Evolutionary conservation across 2,329 filamentous ascomycete species (phyloP).

Genomic region (Trichophyton simii): DNA sequence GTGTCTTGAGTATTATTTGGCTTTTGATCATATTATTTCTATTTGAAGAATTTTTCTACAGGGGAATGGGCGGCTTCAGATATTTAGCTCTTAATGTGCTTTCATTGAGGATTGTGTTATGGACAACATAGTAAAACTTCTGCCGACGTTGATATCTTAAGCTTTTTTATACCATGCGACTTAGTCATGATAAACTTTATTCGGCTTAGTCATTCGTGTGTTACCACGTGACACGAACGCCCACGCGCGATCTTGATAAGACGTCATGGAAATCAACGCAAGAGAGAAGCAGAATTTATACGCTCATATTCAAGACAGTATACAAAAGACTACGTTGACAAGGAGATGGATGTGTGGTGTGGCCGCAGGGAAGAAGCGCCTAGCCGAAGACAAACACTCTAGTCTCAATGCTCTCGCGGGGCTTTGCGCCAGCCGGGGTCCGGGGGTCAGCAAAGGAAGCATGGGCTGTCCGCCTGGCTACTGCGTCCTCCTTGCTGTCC

Average conservation of each 20-base stretch:
- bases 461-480: slow-evolving; percentile 47
- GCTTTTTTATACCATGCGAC: no score
- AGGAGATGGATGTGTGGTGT: neutral
- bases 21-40: neutral
- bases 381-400: slow-evolving; percentile 68
- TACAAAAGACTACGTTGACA: neutral
- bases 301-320: neutral
- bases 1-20: neutral
- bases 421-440: slow-evolving; percentile 55
- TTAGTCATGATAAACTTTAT: no score
- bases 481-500: slow-evolving; percentile 46
- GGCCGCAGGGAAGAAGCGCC: neutral
- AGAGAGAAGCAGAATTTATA: neutral
- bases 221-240: no score
- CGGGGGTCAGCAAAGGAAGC: slow-evolving; percentile 67
- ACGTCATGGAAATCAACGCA: no score
- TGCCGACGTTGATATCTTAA: no score
- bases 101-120: no score
- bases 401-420: slow-evolving; percentile 81
- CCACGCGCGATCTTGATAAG: no score
- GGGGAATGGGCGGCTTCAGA: no score
- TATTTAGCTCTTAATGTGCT: no score
- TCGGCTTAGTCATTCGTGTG: no score
- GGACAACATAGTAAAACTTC: no score
- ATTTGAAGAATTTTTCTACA: neutral